A percentile compares a stretch with the other conserved stretches of the same genome.
Conservation (phyloP, 2,329 filamentous ascomycete species). For the Colletotrichum musicola region DNA sequence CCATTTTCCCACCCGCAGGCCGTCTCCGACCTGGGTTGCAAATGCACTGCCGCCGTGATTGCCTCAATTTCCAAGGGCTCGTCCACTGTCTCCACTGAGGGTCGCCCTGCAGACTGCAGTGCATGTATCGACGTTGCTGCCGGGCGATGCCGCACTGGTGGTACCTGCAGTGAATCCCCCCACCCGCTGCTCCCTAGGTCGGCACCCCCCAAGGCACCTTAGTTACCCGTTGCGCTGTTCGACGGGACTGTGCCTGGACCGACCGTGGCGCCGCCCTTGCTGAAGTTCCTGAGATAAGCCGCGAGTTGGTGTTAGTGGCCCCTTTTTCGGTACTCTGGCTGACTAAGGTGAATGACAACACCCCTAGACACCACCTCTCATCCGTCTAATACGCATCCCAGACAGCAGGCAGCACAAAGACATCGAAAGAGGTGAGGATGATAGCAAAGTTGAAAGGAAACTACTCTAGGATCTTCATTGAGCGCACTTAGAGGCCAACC, state of each 20-base stretch:
- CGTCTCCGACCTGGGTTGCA: background rate
- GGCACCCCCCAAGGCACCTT: too few relatives aligned
- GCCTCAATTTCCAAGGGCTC: constrained; percentile 6
- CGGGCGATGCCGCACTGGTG: too few relatives aligned
- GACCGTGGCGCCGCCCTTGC: too few relatives aligned
- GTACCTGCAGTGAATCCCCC: background rate
- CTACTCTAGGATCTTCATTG: constrained; percentile 19
- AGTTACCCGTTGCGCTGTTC: too few relatives aligned
- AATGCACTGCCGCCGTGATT: background rate
- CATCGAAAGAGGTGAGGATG: background rate
- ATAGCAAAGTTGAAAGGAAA: background rate
- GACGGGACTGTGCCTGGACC: too few relatives aligned
- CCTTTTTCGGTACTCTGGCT: too few relatives aligned
- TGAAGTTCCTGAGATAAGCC: too few relatives aligned
- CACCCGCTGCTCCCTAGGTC: too few relatives aligned
- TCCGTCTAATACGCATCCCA: background rate
- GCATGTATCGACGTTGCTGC: background rate
- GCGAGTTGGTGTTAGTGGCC: too few relatives aligned
- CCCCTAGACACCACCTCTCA: background rate
- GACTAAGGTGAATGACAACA: background rate
- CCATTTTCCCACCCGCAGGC: constrained; percentile 12
- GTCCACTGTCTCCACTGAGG: constrained; percentile 24
- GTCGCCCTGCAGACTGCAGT: background rate
- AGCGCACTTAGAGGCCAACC: constrained; percentile 9
- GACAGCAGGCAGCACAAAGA: constrained; percentile 18